Percentiles rank a stretch among this genome's conserved stretches.
These are phyloP conservation scores for Beauveria caledonica DNA, from an alignment of 2,329 filamentous ascomycete genomes.

Conservation along the genomic window DNA sequence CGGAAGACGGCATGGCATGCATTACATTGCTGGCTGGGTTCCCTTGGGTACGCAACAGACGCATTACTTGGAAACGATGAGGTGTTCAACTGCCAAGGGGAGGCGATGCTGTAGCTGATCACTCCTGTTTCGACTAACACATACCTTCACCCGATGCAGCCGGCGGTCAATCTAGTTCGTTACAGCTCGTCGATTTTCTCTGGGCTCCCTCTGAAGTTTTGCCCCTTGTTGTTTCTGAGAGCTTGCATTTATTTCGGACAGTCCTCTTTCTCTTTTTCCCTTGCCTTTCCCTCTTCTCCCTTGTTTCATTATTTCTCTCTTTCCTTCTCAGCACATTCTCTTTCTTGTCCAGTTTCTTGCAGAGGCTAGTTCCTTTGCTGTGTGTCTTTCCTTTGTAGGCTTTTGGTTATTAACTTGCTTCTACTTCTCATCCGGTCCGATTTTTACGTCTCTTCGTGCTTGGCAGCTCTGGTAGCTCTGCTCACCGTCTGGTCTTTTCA, in stretches of 20 bases:
- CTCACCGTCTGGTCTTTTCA: constrained; percentile 23
- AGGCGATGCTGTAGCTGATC: constrained; percentile 2
- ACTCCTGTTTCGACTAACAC: constrained; percentile 11
- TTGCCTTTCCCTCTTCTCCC: constrained; percentile 18
- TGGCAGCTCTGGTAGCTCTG: constrained; percentile 15
- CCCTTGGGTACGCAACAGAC: background rate
- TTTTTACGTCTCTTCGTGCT: constrained; percentile 12
- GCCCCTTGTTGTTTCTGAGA: constrained; percentile 1
- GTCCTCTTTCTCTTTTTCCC: constrained; percentile 16
- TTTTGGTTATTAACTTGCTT: constrained; percentile 18
- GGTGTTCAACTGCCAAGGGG: constrained; percentile 6
- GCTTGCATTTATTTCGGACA: constrained; percentile 4
- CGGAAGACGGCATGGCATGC: background rate
- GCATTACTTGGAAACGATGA: background rate
- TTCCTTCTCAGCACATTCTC: constrained; percentile 19
- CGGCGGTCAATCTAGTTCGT: constrained; percentile 6
- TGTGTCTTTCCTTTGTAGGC: constrained; percentile 11
- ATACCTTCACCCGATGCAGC: background rate
- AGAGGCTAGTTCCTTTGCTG: constrained; percentile 24
- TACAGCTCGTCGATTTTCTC: background rate
- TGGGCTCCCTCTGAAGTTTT: background rate
- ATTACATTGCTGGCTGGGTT: background rate
- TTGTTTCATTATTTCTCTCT: constrained; percentile 19
- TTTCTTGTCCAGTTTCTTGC: constrained; percentile 20
- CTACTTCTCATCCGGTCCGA: constrained; percentile 11